Base-by-base conservation (phyloP, 306 rosid species). In the Cucumis melo region DNA sequence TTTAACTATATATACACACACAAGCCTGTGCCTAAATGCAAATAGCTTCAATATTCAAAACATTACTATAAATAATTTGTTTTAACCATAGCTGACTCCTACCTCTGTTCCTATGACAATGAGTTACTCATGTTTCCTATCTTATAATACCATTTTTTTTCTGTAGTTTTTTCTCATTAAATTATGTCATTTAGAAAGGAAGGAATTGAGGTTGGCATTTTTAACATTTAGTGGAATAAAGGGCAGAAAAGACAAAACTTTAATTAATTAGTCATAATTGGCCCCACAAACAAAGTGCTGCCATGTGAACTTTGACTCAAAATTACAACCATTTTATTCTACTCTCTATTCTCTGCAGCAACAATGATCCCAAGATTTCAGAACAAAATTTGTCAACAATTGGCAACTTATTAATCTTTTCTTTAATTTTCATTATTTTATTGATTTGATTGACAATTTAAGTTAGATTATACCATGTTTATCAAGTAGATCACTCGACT, bases 231-330 rank as follows among this genome's bases (percentile, higher is more conserved):
- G 21, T 65, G 51, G 10, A 20, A 68, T 12, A 68, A 68, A 20
- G 7, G 3, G 34, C 12, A 44, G 13, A 13, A 67, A n/a, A n/a
- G n/a, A 42, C 3, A 34, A 7, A 36, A 64, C 44, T 36, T 34
- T 39, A 70, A 70, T 42, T 44, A 24, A 51, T 16, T 46, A 41
- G 74, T 70, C 75, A 0, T 70, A 70, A 44, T 44, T 11, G 75
- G 57, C 7, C 75, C 56, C 75, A 44, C 75, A 21, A 46, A 23
- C 1, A 70, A 11, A 27, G 20, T 51, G 1, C 20, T 24, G 8
- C 75, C 75, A 70, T 48, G 75, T 70, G 75, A 70, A 70, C 75
- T 70, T 46, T 70, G 75, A 70, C 57, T 58, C 55, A 46, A 23
- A 12, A 21, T 46, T 12, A 11, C 39, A 23, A 42, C 10, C 38